phyloP scores from a whole-genome alignment of 805 yeast genomes.

The Candida ulmi region DNA sequence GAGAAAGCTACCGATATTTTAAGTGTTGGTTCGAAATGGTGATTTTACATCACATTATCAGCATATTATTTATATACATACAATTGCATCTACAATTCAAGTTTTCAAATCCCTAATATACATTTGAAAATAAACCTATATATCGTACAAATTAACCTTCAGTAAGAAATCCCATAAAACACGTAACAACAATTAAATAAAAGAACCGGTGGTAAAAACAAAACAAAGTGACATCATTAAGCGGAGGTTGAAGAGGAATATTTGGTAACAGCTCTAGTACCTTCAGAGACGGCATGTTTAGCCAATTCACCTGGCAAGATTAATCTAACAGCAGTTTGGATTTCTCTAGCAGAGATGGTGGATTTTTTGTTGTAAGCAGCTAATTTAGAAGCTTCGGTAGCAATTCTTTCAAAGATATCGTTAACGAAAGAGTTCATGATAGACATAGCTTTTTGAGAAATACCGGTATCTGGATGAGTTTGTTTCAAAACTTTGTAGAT shows the following conservation, averaged over 20 bases:
- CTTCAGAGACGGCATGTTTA: slow-evolving; percentile 97
- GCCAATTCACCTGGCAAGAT: slow-evolving; percentile 98
- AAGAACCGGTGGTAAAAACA: neutral
- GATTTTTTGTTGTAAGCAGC: slow-evolving; percentile 99
- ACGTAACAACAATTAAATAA: slow-evolving; percentile 2
- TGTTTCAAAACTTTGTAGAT: slow-evolving; percentile 97
- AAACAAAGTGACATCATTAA: slow-evolving; percentile 14
- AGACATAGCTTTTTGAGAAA: slow-evolving; percentile 96
- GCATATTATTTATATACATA: neutral
- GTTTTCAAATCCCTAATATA: slow-evolving; percentile 1
- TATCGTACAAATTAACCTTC: neutral
- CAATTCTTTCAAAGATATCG: slow-evolving; percentile 97
- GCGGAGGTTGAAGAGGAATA: slow-evolving; percentile 65
- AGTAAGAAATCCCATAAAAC: slow-evolving; percentile 1
- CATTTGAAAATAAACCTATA: slow-evolving; percentile 1
- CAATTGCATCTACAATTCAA: neutral
- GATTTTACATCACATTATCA: neutral
- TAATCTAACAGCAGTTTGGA: slow-evolving; percentile 97
- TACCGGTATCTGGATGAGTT: slow-evolving; percentile 99
- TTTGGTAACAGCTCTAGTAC: slow-evolving; percentile 97
- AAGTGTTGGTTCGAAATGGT: slow-evolving; percentile 55
- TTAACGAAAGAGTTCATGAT: slow-evolving; percentile 97
- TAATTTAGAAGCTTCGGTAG: slow-evolving; percentile 94
- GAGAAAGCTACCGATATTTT: slow-evolving; percentile 48
- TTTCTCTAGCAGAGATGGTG: slow-evolving; percentile 96